These are phyloP conservation scores for Torulaspora pretoriensis DNA, from an alignment of 1,139 yeast genomes.

Conservation along the genomic window DNA sequence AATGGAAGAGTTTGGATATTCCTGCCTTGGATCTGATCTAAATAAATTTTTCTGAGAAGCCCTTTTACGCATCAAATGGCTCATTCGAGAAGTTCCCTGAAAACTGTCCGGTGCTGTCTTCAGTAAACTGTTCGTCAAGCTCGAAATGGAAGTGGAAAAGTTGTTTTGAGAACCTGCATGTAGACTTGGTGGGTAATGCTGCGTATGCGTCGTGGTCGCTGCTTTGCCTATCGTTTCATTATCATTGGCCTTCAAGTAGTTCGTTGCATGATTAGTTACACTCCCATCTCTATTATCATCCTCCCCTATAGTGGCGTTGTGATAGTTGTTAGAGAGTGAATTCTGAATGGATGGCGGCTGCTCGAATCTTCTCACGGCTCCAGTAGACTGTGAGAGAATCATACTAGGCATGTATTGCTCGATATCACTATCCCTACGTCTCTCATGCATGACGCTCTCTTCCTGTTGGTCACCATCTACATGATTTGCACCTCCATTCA, in stretches of 20 bases:
- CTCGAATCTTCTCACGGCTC: slow-evolving; percentile 42
- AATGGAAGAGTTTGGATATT: slow-evolving; percentile 7
- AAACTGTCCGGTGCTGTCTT: slow-evolving; percentile 18
- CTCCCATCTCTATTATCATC: not conserved
- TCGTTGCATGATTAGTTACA: not conserved
- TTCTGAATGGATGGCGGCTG: slow-evolving; percentile 37
- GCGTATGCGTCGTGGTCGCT: slow-evolving; percentile 2
- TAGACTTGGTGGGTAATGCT: slow-evolving; percentile 2
- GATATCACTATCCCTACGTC: slow-evolving; percentile 15
- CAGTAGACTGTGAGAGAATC: slow-evolving; percentile 49
- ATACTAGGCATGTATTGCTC: slow-evolving; percentile 39
- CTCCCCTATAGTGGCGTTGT: not conserved
- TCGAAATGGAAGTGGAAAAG: slow-evolving; percentile 33
- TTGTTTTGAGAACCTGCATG: slow-evolving; percentile 10
- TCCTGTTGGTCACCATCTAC: slow-evolving; percentile 4
- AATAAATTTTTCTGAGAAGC: slow-evolving; percentile 14
- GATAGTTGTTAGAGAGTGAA: slow-evolving; percentile 21
- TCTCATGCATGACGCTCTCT: slow-evolving; percentile 2
- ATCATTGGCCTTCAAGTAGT: not conserved
- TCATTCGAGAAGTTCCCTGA: slow-evolving; percentile 17
- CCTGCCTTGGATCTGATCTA: slow-evolving; percentile 9
- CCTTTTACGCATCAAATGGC: slow-evolving; percentile 15
- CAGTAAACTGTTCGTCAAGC: slow-evolving; percentile 32
- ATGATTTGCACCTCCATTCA: slow-evolving; percentile 9
- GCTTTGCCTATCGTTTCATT: not conserved